These are phyloP conservation scores for Pythium phragmiticola DNA, from an alignment of 352 stramenopile genomes.

Conservation along the genomic window DNA sequence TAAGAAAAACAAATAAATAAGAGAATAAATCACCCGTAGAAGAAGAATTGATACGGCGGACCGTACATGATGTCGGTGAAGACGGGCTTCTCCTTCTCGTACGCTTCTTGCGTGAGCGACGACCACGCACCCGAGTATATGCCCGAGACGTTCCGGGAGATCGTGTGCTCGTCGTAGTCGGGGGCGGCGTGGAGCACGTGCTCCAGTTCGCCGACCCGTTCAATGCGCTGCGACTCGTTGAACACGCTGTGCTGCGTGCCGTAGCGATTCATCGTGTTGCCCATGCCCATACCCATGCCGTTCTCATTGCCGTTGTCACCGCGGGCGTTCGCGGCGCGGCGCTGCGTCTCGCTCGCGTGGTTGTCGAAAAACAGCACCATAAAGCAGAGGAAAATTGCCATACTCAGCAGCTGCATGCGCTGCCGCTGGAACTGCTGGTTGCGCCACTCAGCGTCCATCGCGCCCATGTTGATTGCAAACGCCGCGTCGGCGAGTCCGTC, in stretches of 20 bases:
- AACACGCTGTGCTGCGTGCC: conserved; percentile 38
- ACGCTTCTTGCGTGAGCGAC: conserved; percentile 55
- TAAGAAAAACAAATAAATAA: too few relatives aligned
- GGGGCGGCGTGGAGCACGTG: conserved; percentile 42
- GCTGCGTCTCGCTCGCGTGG: conserved; percentile 44
- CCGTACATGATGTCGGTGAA: conserved; percentile 66
- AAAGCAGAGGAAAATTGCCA: conserved; percentile 87
- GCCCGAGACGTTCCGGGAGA: conserved; percentile 68
- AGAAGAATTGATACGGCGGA: too few relatives aligned
- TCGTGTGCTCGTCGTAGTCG: conserved; percentile 39
- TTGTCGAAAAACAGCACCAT: conserved; percentile 87
- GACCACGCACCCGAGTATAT: conserved; percentile 79
- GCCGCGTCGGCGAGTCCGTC: conserved; percentile 29
- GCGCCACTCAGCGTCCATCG: conserved; percentile 76
- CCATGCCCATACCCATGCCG: conserved; percentile 27
- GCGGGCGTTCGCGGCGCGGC: conserved; percentile 15
- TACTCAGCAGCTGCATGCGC: conserved; percentile 85
- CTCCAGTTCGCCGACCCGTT: conserved; percentile 53
- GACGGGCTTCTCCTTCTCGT: conserved; percentile 51
- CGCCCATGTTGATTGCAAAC: conserved; percentile 49
- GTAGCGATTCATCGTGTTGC: conserved; percentile 2
- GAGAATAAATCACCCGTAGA: too few relatives aligned
- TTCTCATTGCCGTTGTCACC: conserved; percentile 25
- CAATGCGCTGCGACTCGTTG: conserved; percentile 62
- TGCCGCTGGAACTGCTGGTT: conserved; percentile 88